A percentile compares a stretch with the other conserved stretches of the same genome.
These are phyloP conservation scores for Boehmeria nivea DNA, from an alignment of 306 rosid genomes.

Conservation along the genomic window DNA sequence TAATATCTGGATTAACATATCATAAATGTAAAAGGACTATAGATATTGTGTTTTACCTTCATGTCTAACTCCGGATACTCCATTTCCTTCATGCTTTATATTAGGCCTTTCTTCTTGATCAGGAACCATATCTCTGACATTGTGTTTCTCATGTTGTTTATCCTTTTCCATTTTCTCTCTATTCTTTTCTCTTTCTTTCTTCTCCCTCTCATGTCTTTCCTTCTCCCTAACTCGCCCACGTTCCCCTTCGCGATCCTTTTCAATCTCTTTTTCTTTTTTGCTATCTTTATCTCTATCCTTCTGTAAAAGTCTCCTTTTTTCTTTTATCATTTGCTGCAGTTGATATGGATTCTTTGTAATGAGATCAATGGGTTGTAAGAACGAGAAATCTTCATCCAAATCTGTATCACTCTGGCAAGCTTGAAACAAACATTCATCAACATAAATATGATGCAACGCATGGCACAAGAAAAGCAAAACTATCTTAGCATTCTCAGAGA, in stretches of 20 bases:
- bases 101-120: slow-evolving; percentile 39
- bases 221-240: slow-evolving; percentile 58
- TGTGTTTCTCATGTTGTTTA: slow-evolving; percentile 38
- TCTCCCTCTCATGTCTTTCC: slow-evolving; percentile 63
- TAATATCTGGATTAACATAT: too few species aligned
- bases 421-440: slow-evolving; percentile 60
- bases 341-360: slow-evolving; percentile 82
- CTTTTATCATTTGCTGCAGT: slow-evolving; percentile 68
- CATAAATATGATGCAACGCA: slow-evolving; percentile 34
- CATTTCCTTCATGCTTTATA: slow-evolving; percentile 34
- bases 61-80: slow-evolving; percentile 30
- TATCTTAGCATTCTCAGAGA: slow-evolving; percentile 6
- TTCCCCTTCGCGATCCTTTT: slow-evolving; percentile 64
- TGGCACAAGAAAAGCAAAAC: slow-evolving; percentile 16
- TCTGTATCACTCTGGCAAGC: slow-evolving; percentile 91
- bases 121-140: slow-evolving; percentile 26
- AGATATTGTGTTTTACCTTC: too few species aligned
- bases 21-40: too few species aligned
- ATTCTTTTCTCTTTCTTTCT: slow-evolving; percentile 52
- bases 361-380: slow-evolving; percentile 85
- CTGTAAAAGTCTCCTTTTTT: slow-evolving; percentile 50
- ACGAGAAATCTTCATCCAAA: slow-evolving; percentile 89
- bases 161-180: slow-evolving; percentile 56
- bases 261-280: slow-evolving; percentile 47
- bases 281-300: slow-evolving; percentile 59